Conservation (phyloP, 2,329 filamentous ascomycete species). For the Fusarium napiforme region DNA sequence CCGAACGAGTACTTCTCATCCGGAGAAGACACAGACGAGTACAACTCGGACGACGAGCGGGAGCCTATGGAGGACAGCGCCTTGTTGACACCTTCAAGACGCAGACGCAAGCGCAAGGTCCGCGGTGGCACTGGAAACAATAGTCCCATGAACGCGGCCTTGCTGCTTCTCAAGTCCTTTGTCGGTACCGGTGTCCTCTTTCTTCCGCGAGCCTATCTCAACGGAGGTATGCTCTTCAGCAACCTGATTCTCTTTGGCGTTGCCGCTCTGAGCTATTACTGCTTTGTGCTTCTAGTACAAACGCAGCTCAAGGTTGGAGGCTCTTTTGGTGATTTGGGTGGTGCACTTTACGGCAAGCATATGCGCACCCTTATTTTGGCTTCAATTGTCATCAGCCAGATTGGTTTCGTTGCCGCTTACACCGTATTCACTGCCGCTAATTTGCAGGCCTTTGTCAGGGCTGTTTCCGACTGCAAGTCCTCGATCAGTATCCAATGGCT, state of each 20-base stretch:
- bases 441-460: constrained; percentile 91
- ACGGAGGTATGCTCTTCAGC: constrained; percentile 97
- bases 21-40: constrained; percentile 74
- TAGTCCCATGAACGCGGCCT: constrained; percentile 79
- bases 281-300: constrained; percentile 91
- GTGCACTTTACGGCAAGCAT: constrained; percentile 88
- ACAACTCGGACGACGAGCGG: constrained; percentile 71
- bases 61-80: constrained; percentile 91
- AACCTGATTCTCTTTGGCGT: constrained; percentile 89
- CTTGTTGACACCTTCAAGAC: constrained; percentile 79
- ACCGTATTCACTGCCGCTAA: constrained; percentile 98
- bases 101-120: constrained; percentile 79
- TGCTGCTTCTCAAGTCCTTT: constrained; percentile 95
- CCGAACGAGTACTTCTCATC: constrained; percentile 94
- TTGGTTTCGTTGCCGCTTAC: constrained; percentile 94
- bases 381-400: constrained; percentile 94
- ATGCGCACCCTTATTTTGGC: constrained; percentile 88
- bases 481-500: constrained; percentile 88
- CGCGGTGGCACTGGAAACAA: constrained; percentile 80
- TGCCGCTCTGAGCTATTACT: constrained; percentile 91
- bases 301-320: constrained; percentile 86
- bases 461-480: constrained; percentile 87
- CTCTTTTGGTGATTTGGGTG: constrained; percentile 98
- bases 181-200: constrained; percentile 97
- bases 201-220: constrained; percentile 90